These are phyloP conservation scores for Gastrolobium bilobum DNA, from an alignment of 306 rosid species.

Conservation along the genomic window DNA sequence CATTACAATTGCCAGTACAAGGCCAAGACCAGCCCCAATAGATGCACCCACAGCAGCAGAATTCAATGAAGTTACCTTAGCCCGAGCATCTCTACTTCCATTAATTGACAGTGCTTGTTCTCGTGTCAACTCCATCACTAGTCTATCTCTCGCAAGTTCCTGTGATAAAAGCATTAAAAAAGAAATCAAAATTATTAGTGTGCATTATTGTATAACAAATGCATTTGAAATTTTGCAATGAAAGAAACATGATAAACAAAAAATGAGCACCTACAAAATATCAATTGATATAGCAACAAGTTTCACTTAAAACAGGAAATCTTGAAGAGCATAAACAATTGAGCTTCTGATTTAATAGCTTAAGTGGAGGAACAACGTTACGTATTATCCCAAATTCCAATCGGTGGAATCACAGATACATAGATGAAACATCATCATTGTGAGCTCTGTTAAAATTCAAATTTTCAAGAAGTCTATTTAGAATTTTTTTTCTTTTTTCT, in stretches of 20 bases:
- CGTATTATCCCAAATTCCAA: not conserved
- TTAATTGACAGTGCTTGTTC: conserved; percentile 64
- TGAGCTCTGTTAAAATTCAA: not conserved
- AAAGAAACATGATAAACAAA: not conserved
- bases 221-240: not conserved
- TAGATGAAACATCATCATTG: not conserved
- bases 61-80: conserved; percentile 70
- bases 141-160: conserved; percentile 85
- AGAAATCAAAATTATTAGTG: not conserved
- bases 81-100: conserved; percentile 60
- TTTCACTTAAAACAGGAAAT: conserved; percentile 24
- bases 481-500: not conserved
- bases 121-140: conserved; percentile 75
- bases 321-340: not conserved
- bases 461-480: not conserved
- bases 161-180: conserved; percentile 44
- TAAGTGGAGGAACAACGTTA: not conserved
- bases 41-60: conserved; percentile 96
- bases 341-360: conserved; percentile 12
- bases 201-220: conserved; percentile 3
- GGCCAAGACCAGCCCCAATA: conserved; percentile 90
- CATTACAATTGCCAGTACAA: conserved; percentile 90
- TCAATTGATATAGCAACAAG: not conserved
- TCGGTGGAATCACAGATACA: not conserved
- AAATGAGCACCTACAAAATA: not conserved